Conservation (phyloP, 306 rosid species). For the Trifolium dubium region DNA sequence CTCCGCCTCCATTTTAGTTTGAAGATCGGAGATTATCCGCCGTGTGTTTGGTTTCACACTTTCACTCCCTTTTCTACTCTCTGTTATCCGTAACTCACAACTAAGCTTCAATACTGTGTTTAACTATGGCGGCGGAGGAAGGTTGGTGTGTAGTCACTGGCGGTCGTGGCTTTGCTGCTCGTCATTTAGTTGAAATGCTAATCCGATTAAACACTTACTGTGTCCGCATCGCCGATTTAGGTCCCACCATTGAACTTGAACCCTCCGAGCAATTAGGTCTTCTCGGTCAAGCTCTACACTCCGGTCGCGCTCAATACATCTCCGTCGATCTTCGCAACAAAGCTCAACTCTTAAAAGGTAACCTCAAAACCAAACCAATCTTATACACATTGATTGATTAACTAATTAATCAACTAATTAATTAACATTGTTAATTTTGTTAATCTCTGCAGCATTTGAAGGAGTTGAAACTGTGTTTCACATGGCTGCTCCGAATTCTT, state of each 20-base stretch:
- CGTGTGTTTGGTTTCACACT: no score
- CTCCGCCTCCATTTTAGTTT: no score
- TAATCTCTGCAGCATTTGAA: conserved; percentile 60
- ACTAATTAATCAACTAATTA: neutral
- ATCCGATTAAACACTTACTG: conserved; percentile 52
- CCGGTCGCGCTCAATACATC: conserved; percentile 75
- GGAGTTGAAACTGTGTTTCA: conserved; percentile 94
- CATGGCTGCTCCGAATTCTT: conserved; percentile 97
- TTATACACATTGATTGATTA: neutral
- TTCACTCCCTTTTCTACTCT: no score
- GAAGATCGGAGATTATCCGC: no score
- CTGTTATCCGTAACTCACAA: neutral
- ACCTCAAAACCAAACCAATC: neutral
- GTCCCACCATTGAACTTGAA: conserved; percentile 63
- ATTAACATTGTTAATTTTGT: neutral
- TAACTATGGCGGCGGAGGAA: conserved; percentile 52
- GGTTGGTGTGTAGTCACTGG: conserved; percentile 94
- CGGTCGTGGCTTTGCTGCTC: conserved; percentile 94
- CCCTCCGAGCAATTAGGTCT: conserved; percentile 63
- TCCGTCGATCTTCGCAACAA: conserved; percentile 79
- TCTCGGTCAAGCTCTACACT: conserved; percentile 72
- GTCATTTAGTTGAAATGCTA: conserved; percentile 86
- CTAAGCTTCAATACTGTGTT: neutral
- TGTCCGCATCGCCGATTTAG: conserved; percentile 84
- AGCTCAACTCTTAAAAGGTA: conserved; percentile 71